These are phyloP conservation scores for Litchi chinensis DNA, from an alignment of 345 rosid genomes.

Conservation along the genomic window DNA sequence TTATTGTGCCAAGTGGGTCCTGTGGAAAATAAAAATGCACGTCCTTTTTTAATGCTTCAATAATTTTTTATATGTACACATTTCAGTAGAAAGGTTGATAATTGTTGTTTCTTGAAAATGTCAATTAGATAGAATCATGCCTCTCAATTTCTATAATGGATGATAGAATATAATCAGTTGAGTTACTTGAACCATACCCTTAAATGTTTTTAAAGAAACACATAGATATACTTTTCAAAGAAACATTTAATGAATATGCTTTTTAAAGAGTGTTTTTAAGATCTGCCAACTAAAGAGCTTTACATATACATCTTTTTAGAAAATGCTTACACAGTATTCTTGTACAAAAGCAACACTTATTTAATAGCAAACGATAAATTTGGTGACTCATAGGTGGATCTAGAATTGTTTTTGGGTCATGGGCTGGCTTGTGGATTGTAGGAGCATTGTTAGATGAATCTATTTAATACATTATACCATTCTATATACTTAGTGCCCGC, in stretches of 20 bases:
- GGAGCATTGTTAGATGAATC: not conserved
- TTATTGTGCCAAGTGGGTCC: not conserved
- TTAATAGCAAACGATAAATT: not conserved
- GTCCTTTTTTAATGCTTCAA: not conserved
- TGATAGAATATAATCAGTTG: not conserved
- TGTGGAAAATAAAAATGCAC: not conserved
- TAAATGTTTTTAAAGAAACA: not conserved
- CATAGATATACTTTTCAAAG: too few relatives aligned
- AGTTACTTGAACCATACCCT: not conserved
- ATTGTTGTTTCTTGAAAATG: not conserved
- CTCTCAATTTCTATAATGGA: not conserved
- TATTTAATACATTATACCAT: not conserved
- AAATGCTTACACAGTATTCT: not conserved
- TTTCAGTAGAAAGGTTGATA: not conserved
- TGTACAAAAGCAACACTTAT: not conserved
- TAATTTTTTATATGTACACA: not conserved
- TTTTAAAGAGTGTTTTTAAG: too few relatives aligned
- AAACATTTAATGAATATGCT: too few relatives aligned
- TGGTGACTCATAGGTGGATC: not conserved
- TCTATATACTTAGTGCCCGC: not conserved
- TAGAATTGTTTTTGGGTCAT: not conserved
- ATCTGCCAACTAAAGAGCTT: not conserved
- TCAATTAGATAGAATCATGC: not conserved
- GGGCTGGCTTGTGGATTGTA: not conserved
- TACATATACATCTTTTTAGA: not conserved